These are phyloP conservation scores for Tetrahymena malaccensis DNA, from an alignment of 73 alveolate genomes.

Conservation along the genomic window DNA sequence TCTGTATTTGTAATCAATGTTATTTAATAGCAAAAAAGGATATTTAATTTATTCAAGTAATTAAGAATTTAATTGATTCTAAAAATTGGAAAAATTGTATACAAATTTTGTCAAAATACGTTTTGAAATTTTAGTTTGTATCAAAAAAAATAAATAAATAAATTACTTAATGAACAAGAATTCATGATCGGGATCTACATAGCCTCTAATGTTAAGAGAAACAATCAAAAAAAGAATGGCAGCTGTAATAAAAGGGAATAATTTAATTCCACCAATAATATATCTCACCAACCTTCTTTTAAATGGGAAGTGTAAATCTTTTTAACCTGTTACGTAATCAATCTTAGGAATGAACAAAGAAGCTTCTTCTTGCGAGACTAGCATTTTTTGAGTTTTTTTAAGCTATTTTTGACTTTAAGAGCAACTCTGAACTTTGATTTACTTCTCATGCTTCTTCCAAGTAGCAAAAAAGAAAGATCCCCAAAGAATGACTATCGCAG, in stretches of 20 bases:
- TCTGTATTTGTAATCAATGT: background rate
- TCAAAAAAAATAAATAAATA: background rate
- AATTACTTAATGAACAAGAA: background rate
- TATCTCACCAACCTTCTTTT: background rate
- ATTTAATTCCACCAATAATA: background rate
- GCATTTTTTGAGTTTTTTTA: background rate
- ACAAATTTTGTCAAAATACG: no score
- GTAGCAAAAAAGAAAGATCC: conserved; percentile 20
- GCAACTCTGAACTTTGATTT: background rate
- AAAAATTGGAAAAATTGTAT: no score
- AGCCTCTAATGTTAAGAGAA: conserved; percentile 29
- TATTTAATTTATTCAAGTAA: no score
- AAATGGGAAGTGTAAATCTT: background rate
- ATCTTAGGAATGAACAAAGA: background rate
- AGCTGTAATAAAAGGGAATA: conserved; percentile 4
- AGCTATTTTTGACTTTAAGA: background rate
- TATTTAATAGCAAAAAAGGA: no score
- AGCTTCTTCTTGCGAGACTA: background rate
- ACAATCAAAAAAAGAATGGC: background rate
- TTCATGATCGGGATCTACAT: background rate
- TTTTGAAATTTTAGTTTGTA: no score
- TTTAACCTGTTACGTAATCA: background rate
- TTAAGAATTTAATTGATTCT: no score
- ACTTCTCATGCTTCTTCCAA: background rate
- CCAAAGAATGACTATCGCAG: conserved; percentile 20